A percentile compares a stretch with the other conserved stretches of the same genome.
phyloP scores from a whole-genome alignment of 345 rosid genomes.

The Erucastrum elatum region DNA sequence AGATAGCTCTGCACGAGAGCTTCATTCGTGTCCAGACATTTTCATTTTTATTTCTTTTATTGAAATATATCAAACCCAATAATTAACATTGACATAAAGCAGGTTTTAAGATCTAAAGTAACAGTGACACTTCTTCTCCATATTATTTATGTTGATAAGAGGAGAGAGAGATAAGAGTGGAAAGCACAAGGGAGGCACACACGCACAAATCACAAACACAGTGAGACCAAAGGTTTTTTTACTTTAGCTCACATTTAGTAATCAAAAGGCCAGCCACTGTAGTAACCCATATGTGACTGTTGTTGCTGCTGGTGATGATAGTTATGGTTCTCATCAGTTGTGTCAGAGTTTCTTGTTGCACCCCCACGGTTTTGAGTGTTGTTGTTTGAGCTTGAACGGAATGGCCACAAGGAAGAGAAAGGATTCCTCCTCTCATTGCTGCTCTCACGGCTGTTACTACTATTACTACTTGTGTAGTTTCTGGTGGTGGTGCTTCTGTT shows the following conservation, averaged over 20 bases:
- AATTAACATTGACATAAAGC: background rate
- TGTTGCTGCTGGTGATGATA: conserved; percentile 32
- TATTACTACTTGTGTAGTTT: conserved; percentile 26
- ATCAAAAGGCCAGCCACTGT: conserved; percentile 82
- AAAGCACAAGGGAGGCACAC: background rate
- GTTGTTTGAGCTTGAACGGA: conserved; percentile 70
- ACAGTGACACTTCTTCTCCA: conserved; percentile 21
- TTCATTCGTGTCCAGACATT: conserved; percentile 14
- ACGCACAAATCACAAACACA: background rate
- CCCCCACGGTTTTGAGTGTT: conserved; percentile 53
- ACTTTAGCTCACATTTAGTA: conserved; percentile 38
- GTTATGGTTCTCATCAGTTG: conserved; percentile 55
- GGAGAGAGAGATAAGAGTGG: background rate
- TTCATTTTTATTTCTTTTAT: background rate
- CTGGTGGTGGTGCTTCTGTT: conserved; percentile 38
- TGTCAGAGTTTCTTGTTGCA: conserved; percentile 48
- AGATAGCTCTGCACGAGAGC: background rate
- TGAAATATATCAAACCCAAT: background rate
- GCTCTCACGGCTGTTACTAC: too few species aligned
- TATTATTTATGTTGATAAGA: conserved; percentile 27
- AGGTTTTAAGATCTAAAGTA: conserved; percentile 1
- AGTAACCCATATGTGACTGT: conserved; percentile 48
- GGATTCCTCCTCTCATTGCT: conserved; percentile 66
- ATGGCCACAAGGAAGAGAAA: conserved; percentile 78
- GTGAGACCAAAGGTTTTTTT: background rate